Evolutionary conservation across 139 green algal species (phyloP).

Genomic region (Chlamydomonas sp.): DNA sequence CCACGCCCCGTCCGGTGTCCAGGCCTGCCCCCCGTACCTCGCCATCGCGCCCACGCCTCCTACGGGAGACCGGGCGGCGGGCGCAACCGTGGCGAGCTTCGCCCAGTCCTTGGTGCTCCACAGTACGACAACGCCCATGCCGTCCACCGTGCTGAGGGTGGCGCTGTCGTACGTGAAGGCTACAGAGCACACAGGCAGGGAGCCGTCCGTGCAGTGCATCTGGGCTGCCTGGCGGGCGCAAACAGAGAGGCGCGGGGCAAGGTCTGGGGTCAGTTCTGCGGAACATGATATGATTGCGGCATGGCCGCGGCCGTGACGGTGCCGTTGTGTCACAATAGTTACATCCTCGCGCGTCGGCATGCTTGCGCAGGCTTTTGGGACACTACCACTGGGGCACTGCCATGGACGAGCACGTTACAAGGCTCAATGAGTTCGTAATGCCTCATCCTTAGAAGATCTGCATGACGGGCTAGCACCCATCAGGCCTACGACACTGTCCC

Average conservation of each 20-base stretch:
- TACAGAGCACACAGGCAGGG: background rate
- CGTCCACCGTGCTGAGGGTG: background rate
- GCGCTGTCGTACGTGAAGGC: background rate
- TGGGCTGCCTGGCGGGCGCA: background rate
- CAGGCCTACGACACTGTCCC: no score
- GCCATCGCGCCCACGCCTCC: background rate
- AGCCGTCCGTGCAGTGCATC: background rate
- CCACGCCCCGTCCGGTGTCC: background rate
- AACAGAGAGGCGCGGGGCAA: background rate
- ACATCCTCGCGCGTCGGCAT: no score
- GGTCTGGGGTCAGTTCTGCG: background rate
- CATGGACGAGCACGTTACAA: no score
- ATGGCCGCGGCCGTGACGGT: background rate
- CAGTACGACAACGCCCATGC: background rate
- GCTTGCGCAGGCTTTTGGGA: no score
- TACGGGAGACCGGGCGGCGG: background rate
- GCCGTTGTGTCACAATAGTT: no score
- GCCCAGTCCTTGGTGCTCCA: background rate
- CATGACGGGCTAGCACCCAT: no score
- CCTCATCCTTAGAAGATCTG: no score
- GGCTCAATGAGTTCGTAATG: no score
- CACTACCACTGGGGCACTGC: no score
- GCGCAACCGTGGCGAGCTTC: background rate
- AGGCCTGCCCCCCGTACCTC: background rate
- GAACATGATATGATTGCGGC: background rate